Percentiles rank a stretch among this genome's conserved stretches.
These are phyloP conservation scores for Pseudogymnoascus destructans DNA, from an alignment of 2,329 filamentous ascomycete genomes.

Conservation along the genomic window DNA sequence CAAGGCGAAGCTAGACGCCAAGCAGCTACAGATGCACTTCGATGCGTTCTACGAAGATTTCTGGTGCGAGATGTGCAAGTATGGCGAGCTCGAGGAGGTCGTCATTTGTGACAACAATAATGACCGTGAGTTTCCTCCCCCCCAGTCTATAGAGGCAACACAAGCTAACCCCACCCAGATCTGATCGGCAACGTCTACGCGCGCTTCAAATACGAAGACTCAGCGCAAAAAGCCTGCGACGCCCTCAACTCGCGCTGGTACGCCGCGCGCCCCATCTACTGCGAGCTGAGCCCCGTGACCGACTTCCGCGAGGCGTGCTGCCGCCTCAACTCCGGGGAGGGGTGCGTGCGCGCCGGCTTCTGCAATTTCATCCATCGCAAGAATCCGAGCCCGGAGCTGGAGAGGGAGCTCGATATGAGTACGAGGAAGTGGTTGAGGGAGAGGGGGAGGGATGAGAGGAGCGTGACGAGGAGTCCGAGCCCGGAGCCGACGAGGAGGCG, in stretches of 20 bases:
- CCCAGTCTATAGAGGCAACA: neutral
- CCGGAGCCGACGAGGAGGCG: constrained; percentile 70
- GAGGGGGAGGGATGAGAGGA: constrained; percentile 72
- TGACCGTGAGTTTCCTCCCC: constrained; percentile 51
- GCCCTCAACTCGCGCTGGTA: constrained; percentile 93
- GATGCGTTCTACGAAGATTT: constrained; percentile 99
- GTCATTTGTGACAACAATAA: constrained; percentile 99
- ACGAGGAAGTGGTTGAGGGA: constrained; percentile 95
- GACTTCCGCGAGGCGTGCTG: constrained; percentile 98
- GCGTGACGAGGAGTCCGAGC: constrained; percentile 67
- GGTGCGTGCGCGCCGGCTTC: constrained; percentile 89
- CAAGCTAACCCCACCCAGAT: constrained; percentile 37
- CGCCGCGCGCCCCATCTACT: constrained; percentile 92
- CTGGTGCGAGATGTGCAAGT: constrained; percentile 99
- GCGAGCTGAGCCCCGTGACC: constrained; percentile 90
- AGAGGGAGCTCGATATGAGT: constrained; percentile 70
- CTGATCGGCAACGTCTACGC: constrained; percentile 98
- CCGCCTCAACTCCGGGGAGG: constrained; percentile 84
- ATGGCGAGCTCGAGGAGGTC: constrained; percentile 91
- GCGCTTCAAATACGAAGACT: constrained; percentile 99
- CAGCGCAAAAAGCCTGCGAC: constrained; percentile 85
- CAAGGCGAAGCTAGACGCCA: constrained; percentile 91
- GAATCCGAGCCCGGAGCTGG: constrained; percentile 79
- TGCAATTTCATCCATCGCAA: constrained; percentile 99
- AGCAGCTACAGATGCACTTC: constrained; percentile 97